Evolutionary conservation across 129 eudicot genomes (phyloP), one percentile per base, ranked within the genome.

Genomic region (Silybum marianum): DNA sequence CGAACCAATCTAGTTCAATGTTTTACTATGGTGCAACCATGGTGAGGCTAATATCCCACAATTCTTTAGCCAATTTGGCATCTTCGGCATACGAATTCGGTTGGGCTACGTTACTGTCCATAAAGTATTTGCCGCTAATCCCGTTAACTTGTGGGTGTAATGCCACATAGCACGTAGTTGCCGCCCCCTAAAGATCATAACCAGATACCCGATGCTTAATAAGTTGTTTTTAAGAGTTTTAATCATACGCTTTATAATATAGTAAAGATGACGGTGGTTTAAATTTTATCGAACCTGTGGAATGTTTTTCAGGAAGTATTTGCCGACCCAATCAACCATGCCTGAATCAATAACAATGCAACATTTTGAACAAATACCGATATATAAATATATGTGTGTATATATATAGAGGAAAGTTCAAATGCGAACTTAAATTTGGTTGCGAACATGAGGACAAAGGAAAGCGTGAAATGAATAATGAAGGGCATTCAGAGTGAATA

Each of bases 281-380:
- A 38, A 24, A 30, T 38, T 60, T 19, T 36, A 83, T 62, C 81
- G 14, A 78, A 94, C 98, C 93, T 91, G 98, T 78, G 88, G 88
- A 69, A 92, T 85, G 78, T 81, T 88, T 79, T 95, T 92, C 7
- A 92, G 84, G 46, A 95, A 71, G 80, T 78, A 88, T 84, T 84
- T 90, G 39, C 89, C 90, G 16, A 91, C 62, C 86, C 83, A 80
- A 24, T 84, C 85, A 30, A 86, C 70, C 38, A 85, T 10, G 25
- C 92, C 98, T 94, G 90, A 78, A 89, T 74, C 62, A 83, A 71
- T 14, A 63, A 77, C 54, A 77, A 77, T 38, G 34, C 18, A 71
- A 77, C 6, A 83, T 26, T 26, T 69, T 25, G 34, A 8, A 21
- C 34, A 69, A 72, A 72, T 10, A 44, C 3, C 54, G 0, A 44